A percentile compares a stretch with the other conserved stretches of the same genome.
Evolutionary conservation across 768 basidiomycete species (phyloP).

Genomic region (Pleurotus giganteus): DNA sequence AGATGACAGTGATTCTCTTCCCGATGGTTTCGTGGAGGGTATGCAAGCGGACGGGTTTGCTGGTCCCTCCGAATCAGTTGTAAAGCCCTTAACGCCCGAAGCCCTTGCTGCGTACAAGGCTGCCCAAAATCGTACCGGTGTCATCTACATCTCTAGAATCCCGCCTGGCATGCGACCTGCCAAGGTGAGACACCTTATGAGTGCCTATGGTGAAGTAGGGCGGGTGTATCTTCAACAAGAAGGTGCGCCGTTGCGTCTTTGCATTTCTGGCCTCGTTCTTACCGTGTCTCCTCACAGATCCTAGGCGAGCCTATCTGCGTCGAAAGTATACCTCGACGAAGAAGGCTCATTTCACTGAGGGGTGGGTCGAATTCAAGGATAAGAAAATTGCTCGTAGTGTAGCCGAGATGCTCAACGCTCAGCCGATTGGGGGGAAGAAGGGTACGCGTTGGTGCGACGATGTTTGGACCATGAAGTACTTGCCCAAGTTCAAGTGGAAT

Average conservation of each 20-base stretch:
- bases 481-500: slow-evolving; percentile 97
- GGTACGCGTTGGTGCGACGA: slow-evolving; percentile 92
- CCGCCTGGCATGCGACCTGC: slow-evolving; percentile 98
- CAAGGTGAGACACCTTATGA: slow-evolving; percentile 94
- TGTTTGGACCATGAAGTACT: slow-evolving; percentile 99
- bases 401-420: slow-evolving; percentile 94
- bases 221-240: slow-evolving; percentile 93
- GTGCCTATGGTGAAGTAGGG: slow-evolving; percentile 84
- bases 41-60: slow-evolving; percentile 62
- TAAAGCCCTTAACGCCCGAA: slow-evolving; percentile 75
- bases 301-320: slow-evolving; percentile 84
- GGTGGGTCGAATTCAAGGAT: slow-evolving; percentile 98
- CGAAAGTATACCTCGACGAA: slow-evolving; percentile 80
- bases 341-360: slow-evolving; percentile 89
- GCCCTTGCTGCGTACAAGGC: slow-evolving; percentile 73
- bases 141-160: slow-evolving; percentile 93
- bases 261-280: neutral
- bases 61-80: slow-evolving; percentile 52
- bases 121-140: slow-evolving; percentile 74
- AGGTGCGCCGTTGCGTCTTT: slow-evolving; percentile 44
- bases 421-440: slow-evolving; percentile 93
- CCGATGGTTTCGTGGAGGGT: slow-evolving; percentile 35
- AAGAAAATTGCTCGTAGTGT: slow-evolving; percentile 88
- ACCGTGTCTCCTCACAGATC: slow-evolving; percentile 43
- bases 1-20: neutral